Conservation (phyloP, 768 basidiomycete genomes). For the Crepidotus variabilis region DNA sequence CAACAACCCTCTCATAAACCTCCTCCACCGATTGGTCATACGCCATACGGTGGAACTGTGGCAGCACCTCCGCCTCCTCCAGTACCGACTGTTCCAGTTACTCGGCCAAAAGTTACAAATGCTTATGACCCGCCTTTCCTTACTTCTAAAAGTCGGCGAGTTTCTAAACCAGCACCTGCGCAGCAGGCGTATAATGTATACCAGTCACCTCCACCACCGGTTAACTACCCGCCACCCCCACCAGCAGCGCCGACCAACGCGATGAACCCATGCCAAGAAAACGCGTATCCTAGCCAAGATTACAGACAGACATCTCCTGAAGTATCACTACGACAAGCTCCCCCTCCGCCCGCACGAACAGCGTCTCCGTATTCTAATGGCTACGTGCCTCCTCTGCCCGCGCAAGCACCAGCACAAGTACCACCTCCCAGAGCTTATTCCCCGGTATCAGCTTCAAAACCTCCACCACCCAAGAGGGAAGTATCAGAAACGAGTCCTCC, state of each 20-base stretch:
- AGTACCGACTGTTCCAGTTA: constrained; percentile 35
- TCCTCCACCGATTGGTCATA: background rate
- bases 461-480: background rate
- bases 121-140: constrained; percentile 79
- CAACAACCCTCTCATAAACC: constrained; percentile 3
- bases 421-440: background rate
- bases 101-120: constrained; percentile 61
- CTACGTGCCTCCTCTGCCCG: background rate
- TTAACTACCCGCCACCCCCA: constrained; percentile 5
- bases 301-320: background rate
- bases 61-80: constrained; percentile 24
- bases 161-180: constrained; percentile 3
- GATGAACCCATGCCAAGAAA: background rate
- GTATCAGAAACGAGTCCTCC: background rate
- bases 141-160: constrained; percentile 26
- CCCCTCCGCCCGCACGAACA: background rate
- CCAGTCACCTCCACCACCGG: constrained; percentile 11
- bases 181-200: constrained; percentile 17
- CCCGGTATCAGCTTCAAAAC: background rate
- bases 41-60: background rate
- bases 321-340: background rate
- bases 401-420: background rate
- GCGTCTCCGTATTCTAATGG: background rate
- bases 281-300: background rate
- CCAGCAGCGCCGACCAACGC: constrained; percentile 1